Evolutionary conservation across 441 rosid species (phyloP), one percentile per base, ranked within the genome.

Genomic region (Arabidopsis lyrata): DNA sequence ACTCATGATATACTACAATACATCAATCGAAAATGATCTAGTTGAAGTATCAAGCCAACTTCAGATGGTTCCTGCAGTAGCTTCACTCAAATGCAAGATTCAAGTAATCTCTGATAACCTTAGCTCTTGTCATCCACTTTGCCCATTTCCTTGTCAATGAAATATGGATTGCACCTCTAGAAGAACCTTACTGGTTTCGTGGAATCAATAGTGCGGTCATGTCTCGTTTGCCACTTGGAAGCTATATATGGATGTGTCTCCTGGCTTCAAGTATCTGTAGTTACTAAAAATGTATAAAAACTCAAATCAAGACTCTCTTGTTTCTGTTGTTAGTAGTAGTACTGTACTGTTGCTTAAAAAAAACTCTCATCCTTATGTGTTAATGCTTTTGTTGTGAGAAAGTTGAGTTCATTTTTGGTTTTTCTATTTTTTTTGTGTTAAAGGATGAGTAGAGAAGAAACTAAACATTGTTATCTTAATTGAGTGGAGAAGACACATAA

Each of bases 61-160:
- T 66, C 61, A 39, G n/a, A 14, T 36, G 50, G n/a, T 39, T 27
- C 36, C 49, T n/a, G 36, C 20, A 52, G 50, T 39, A 53, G 61
- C 27, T 38, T 66, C 50, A 41, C 38, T n/a, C 16, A 53, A 53
- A 11, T 66, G 62, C 50, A 39, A 36, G 15, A 39, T 66, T n/a
- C 60, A 53, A 66, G 29, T 66, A 39, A 53, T 53, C 50, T 66
- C 71, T 53, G 35, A 53, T 52, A 66, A 52, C 22, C 14, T 66
- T 12, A 52, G 27, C 16, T 66, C 16, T 66, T 38, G 12, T 22
- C 48, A 35, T 36, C 34, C 38, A 65, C 20, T 50, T 31, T 50
- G 22, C 47, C 35, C 34, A 65, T 8, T 50, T 36, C 47, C 15
- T 35, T 12, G 22, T 45, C 35, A 32, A 36, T 65, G 24, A 49